Evolutionary conservation across 139 green algal species (phyloP).

Genomic region (Mesotaenium endlicherianum): DNA sequence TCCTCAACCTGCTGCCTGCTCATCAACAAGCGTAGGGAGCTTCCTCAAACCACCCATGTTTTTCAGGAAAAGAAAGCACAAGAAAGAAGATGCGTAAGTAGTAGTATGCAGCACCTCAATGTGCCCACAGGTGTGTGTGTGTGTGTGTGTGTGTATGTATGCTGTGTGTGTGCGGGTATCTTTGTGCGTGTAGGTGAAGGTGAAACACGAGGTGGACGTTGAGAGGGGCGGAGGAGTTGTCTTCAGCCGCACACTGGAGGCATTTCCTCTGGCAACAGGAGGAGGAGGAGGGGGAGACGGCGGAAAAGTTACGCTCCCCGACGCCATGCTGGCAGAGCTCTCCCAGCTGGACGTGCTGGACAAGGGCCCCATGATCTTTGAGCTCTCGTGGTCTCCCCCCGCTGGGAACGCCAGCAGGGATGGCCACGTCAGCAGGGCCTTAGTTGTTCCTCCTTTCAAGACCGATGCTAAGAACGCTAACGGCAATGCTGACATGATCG

Average conservation of each 20-base stretch:
- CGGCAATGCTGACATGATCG: not conserved
- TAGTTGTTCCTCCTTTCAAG: too few species aligned
- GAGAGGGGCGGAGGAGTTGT: conserved; percentile 31
- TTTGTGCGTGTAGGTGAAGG: not conserved
- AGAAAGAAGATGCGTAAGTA: too few species aligned
- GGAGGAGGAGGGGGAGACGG: conserved; percentile 2
- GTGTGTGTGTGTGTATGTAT: not conserved
- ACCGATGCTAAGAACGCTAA: not conserved
- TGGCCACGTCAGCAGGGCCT: too few species aligned
- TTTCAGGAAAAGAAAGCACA: too few species aligned
- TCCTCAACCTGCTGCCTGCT: too few species aligned
- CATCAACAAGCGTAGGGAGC: too few species aligned
- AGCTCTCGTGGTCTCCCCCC: too few species aligned
- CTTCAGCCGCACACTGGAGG: conserved; percentile 22
- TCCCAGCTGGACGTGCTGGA: conserved; percentile 28
- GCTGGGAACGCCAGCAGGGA: too few species aligned
- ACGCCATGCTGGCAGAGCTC: conserved; percentile 18
- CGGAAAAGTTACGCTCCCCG: conserved; percentile 46
- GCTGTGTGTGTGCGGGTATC: not conserved
- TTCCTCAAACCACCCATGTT: too few species aligned
- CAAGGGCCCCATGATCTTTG: conserved; percentile 51
- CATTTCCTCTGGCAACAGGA: conserved; percentile 2
- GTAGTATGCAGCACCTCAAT: too few species aligned
- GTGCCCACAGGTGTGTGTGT: not conserved
- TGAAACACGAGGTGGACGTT: not conserved